phyloP scores from a whole-genome alignment of 805 yeast genomes.

The Jamesozyma lodderae region DNA sequence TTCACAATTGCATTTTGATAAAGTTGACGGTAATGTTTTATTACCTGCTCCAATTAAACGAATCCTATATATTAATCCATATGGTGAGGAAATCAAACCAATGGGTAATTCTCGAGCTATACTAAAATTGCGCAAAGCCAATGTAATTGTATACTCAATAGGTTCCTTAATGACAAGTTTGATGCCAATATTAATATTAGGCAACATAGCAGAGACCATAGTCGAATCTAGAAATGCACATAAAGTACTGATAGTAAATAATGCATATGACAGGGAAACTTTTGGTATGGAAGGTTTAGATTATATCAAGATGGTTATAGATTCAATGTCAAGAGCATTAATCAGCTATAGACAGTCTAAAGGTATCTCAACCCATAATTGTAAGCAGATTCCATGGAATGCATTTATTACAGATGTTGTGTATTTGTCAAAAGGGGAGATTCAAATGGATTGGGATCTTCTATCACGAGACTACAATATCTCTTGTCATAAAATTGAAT shows the following conservation, averaged over 20 bases:
- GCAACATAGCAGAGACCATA: constrained; percentile 64
- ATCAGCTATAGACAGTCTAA: constrained; percentile 16
- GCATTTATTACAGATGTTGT: constrained; percentile 56
- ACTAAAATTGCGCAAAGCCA: constrained; percentile 39
- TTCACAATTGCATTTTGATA: constrained; percentile 68
- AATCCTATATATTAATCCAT: constrained; percentile 73
- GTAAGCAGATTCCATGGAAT: constrained; percentile 29
- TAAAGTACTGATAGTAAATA: constrained; percentile 63
- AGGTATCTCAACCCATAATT: constrained; percentile 5
- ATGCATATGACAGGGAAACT: constrained; percentile 73
- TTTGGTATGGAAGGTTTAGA: constrained; percentile 52
- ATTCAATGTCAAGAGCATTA: constrained; percentile 23
- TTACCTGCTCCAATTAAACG: constrained; percentile 66
- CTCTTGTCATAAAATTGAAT: constrained; percentile 32
- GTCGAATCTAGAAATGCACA: constrained; percentile 21
- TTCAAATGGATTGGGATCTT: constrained; percentile 37
- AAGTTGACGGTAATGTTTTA: constrained; percentile 44
- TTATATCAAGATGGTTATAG: constrained; percentile 44
- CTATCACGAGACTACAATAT: constrained; percentile 37
- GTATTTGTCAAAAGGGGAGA: constrained; percentile 42
- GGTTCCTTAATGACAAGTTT: constrained; percentile 87
- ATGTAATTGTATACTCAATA: constrained; percentile 62
- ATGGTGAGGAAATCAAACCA: constrained; percentile 81
- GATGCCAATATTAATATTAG: constrained; percentile 64
- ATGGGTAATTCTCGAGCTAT: constrained; percentile 56